phyloP scores from a whole-genome alignment of 176 grass and related monocot species.

The Zoysia pacifica region DNA sequence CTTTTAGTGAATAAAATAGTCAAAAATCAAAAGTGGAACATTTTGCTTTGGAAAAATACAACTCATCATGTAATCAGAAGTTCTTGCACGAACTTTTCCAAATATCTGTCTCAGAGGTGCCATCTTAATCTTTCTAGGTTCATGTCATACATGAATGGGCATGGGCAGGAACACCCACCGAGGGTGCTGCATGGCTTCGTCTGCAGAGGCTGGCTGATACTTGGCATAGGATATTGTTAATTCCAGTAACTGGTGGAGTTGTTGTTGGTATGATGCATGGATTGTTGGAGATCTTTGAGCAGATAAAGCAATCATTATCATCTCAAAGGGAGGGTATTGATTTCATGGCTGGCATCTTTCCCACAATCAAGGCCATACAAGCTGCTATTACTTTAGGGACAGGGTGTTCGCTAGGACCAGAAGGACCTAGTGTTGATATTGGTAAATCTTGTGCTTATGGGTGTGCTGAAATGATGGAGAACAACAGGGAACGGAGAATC shows the following conservation, averaged over 20 bases:
- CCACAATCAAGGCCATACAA: constrained; percentile 91
- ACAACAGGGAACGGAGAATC: constrained; percentile 90
- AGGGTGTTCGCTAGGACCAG: constrained; percentile 89
- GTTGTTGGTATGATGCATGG: constrained; percentile 99
- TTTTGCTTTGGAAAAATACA: constrained; percentile 4
- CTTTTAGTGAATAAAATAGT: not conserved
- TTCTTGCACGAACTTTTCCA: constrained; percentile 7
- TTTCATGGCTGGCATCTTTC: constrained; percentile 74
- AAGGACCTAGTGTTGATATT: constrained; percentile 97
- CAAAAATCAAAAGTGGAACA: not conserved
- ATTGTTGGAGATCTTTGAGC: constrained; percentile 89
- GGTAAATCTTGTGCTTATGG: constrained; percentile 93
- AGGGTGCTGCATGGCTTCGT: constrained; percentile 95
- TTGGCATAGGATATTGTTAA: constrained; percentile 93
- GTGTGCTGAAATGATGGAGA: constrained; percentile 99
- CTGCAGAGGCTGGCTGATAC: constrained; percentile 88
- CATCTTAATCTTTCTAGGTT: constrained; percentile 52
- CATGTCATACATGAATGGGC: constrained; percentile 98
- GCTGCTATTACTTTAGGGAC: constrained; percentile 90
- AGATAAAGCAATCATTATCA: constrained; percentile 82
- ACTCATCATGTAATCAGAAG: not conserved
- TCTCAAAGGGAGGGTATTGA: constrained; percentile 81
- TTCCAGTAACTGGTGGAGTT: constrained; percentile 96
- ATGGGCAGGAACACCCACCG: constrained; percentile 93
- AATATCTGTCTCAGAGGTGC: constrained; percentile 14